A percentile compares a stretch with the other conserved stretches of the same genome.
Evolutionary conservation across 176 grass and related monocot genomes (phyloP).

Genomic region (Pharus latifolius): DNA sequence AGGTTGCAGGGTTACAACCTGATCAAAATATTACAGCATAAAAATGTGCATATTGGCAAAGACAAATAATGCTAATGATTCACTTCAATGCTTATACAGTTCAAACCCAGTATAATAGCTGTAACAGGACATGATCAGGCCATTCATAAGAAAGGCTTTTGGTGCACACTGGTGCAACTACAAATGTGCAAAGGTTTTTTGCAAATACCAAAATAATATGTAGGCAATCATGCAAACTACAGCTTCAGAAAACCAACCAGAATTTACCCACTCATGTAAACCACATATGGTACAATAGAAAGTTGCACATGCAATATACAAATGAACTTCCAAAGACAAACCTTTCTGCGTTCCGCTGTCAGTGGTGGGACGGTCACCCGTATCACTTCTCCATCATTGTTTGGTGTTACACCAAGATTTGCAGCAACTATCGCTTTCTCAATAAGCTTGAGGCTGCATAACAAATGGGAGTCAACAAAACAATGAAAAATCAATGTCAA

Average conservation of each 20-base stretch:
- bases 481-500: background rate
- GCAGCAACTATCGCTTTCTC: conserved; percentile 95
- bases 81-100: too few species aligned
- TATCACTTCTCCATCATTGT: conserved; percentile 90
- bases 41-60: too few species aligned
- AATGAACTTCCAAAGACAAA: conserved; percentile 14
- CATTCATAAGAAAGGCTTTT: too few species aligned
- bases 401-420: conserved; percentile 83
- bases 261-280: background rate
- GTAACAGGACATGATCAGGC: too few species aligned
- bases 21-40: too few species aligned
- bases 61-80: too few species aligned
- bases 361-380: conserved; percentile 66
- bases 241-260: background rate
- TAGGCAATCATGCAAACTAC: background rate
- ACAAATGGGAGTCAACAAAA: background rate
- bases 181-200: background rate
- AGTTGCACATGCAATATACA: background rate
- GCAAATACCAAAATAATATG: background rate
- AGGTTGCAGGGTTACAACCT: too few species aligned
- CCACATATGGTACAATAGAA: background rate
- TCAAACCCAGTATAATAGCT: too few species aligned
- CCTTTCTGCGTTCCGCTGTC: conserved; percentile 98
- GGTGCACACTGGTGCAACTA: too few species aligned
- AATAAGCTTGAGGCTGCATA: conserved; percentile 74